A percentile compares a stretch with the other conserved stretches of the same genome.
Conservation (phyloP, 2,329 filamentous ascomycete genomes). For the Magnaporthiopsis incrustans region DNA sequence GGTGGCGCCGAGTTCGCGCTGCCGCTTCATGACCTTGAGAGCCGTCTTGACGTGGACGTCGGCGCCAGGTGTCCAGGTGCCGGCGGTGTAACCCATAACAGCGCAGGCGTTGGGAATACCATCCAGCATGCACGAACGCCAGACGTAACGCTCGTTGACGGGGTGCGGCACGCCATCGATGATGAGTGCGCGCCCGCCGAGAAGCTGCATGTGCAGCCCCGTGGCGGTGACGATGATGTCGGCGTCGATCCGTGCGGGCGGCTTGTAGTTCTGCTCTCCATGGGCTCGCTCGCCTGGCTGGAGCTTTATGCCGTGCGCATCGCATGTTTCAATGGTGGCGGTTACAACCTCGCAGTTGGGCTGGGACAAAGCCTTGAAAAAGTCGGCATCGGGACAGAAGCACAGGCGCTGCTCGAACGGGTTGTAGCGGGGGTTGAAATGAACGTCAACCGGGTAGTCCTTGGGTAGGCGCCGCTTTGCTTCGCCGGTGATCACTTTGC, state of each 20-base stretch:
- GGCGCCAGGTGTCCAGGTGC: slow-evolving; percentile 54
- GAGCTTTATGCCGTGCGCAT: slow-evolving; percentile 33
- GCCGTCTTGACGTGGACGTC: slow-evolving; percentile 28
- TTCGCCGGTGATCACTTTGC: slow-evolving; percentile 34
- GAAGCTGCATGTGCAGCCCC: slow-evolving; percentile 48
- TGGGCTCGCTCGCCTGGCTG: slow-evolving; percentile 25
- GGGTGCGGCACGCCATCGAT: slow-evolving; percentile 42
- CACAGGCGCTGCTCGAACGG: slow-evolving; percentile 73
- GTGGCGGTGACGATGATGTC: slow-evolving; percentile 61
- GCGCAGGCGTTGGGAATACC: slow-evolving; percentile 53
- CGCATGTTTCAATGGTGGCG: slow-evolving; percentile 36
- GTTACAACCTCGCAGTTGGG: slow-evolving; percentile 35
- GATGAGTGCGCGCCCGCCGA: slow-evolving; percentile 40
- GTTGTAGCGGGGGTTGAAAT: slow-evolving; percentile 58
- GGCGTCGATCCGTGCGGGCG: slow-evolving; percentile 30
- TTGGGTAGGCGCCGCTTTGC: slow-evolving; percentile 45
- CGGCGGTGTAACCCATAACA: slow-evolving; percentile 52
- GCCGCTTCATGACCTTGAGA: slow-evolving; percentile 13
- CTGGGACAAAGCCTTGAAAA: slow-evolving; percentile 32
- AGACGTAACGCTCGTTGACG: slow-evolving; percentile 39
- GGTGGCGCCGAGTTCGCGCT: slow-evolving; percentile 12
- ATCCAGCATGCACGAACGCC: slow-evolving; percentile 54
- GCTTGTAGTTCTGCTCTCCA: slow-evolving; percentile 9
- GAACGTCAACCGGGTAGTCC: slow-evolving; percentile 44
- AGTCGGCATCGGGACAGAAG: slow-evolving; percentile 50